Conservation (phyloP, 805 yeast species). For the Hyphopichia homilentoma region DNA sequence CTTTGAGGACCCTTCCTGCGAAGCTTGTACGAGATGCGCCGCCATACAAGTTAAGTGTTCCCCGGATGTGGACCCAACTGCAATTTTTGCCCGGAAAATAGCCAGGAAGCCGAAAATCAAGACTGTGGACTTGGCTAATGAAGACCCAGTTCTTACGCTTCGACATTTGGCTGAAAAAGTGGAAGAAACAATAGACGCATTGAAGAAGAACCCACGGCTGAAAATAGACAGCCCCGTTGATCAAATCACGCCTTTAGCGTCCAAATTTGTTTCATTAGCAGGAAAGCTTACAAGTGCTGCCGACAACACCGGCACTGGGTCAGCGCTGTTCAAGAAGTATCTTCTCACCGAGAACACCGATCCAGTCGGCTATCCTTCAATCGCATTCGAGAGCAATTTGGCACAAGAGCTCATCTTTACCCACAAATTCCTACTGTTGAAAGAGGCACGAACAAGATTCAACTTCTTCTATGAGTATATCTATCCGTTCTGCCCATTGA, state of each 20-base stretch:
- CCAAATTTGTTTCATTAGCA: too few species aligned
- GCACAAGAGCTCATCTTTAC: constrained; percentile 33
- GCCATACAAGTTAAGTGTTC: constrained; percentile 45
- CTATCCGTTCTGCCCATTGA: constrained; percentile 46
- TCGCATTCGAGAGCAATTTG: constrained; percentile 9
- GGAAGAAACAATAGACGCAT: constrained; percentile 9
- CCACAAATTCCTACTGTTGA: constrained; percentile 25
- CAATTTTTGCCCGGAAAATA: constrained; percentile 32
- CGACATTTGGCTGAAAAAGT: constrained; percentile 10
- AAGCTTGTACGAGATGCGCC: constrained; percentile 45
- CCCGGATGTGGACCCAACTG: constrained; percentile 50
- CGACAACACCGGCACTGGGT: background rate
- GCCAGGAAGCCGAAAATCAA: constrained; percentile 11
- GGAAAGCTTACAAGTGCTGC: too few species aligned
- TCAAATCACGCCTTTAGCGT: too few species aligned
- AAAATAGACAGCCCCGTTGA: too few species aligned
- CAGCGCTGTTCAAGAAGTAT: background rate
- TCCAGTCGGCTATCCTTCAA: background rate
- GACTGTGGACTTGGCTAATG: constrained; percentile 9
- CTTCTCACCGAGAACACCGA: background rate
- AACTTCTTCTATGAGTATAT: constrained; percentile 34
- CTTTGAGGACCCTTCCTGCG: constrained; percentile 42
- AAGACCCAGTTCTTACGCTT: constrained; percentile 12
- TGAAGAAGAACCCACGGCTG: too few species aligned
- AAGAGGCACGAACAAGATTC: constrained; percentile 32